Conservation (phyloP, 768 basidiomycete genomes). For the Tricholoma bakamatsutake region DNA sequence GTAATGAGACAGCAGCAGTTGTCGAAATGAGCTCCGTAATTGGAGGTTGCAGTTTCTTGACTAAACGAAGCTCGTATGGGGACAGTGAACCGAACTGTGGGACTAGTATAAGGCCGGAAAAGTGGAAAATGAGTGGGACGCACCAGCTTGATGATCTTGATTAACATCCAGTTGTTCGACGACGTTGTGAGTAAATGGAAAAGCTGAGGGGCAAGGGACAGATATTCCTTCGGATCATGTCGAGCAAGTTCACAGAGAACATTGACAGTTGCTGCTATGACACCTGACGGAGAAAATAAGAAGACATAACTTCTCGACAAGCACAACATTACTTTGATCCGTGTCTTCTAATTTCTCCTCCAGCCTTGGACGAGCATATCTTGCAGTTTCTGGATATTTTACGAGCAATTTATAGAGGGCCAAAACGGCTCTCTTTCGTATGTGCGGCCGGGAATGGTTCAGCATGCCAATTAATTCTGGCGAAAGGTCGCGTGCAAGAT, state of each 20-base stretch:
- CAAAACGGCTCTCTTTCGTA: constrained; percentile 87
- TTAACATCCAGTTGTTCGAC: constrained; percentile 99
- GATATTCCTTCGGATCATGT: constrained; percentile 70
- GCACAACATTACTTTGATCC: constrained; percentile 49
- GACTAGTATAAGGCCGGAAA: constrained; percentile 4
- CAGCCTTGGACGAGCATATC: constrained; percentile 59
- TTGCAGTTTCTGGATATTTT: constrained; percentile 76
- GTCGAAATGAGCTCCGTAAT: constrained; percentile 95
- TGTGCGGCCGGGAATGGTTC: constrained; percentile 81
- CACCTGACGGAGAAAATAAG: constrained; percentile 42
- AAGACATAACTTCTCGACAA: not conserved
- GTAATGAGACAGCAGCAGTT: constrained; percentile 88
- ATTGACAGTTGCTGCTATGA: constrained; percentile 91
- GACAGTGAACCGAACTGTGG: constrained; percentile 86
- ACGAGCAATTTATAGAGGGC: constrained; percentile 75
- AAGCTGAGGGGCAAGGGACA: constrained; percentile 84
- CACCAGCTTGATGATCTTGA: constrained; percentile 96
- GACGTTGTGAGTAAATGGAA: constrained; percentile 92
- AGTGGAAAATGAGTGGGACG: not conserved
- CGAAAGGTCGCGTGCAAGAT: constrained; percentile 87
- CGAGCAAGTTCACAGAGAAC: constrained; percentile 90
- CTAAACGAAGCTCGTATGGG: constrained; percentile 87
- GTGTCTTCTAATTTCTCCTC: constrained; percentile 78
- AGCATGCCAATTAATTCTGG: constrained; percentile 83
- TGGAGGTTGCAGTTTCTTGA: constrained; percentile 90